Conservation (phyloP, 2,329 filamentous ascomycete genomes). For the Colletotrichum sp. region DNA sequence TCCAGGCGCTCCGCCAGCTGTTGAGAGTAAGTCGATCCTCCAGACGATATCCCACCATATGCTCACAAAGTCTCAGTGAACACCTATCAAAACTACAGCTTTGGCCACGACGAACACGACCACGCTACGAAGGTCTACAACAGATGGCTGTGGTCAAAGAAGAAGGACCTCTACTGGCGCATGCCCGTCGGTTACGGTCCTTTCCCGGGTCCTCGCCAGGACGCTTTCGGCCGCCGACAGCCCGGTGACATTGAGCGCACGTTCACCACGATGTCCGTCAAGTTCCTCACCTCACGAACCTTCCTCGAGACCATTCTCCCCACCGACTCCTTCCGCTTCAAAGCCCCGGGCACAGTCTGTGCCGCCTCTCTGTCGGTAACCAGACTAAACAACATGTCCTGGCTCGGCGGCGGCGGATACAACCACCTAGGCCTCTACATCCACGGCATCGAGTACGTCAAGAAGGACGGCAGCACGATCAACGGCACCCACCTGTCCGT, state of each 20-base stretch:
- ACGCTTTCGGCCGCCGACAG: conserved; percentile 7
- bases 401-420: conserved; percentile 66
- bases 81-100: conserved; percentile 54
- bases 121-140: conserved; percentile 54
- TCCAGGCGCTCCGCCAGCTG: neutral
- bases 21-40: neutral
- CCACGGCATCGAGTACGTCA: conserved; percentile 63
- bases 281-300: conserved; percentile 54
- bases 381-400: conserved; percentile 56
- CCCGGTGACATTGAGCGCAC: conserved; percentile 29
- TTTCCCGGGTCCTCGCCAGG: conserved; percentile 40
- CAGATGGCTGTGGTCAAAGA: conserved; percentile 49
- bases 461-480: conserved; percentile 50
- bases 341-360: conserved; percentile 45
- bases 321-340: conserved; percentile 44
- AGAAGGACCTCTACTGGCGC: conserved; percentile 43
- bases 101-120: conserved; percentile 64
- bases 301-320: conserved; percentile 54
- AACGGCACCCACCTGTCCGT: conserved; percentile 60
- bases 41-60: too few relatives aligned
- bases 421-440: conserved; percentile 64
- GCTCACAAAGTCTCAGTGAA: conserved; percentile 30
- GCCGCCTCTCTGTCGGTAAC: conserved; percentile 46
- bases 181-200: conserved; percentile 51
- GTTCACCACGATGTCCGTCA: conserved; percentile 51